A percentile compares a stretch with the other conserved stretches of the same genome.
Evolutionary conservation across 2,329 filamentous ascomycete species (phyloP).

Genomic region (Trichoderma koningiopsis): DNA sequence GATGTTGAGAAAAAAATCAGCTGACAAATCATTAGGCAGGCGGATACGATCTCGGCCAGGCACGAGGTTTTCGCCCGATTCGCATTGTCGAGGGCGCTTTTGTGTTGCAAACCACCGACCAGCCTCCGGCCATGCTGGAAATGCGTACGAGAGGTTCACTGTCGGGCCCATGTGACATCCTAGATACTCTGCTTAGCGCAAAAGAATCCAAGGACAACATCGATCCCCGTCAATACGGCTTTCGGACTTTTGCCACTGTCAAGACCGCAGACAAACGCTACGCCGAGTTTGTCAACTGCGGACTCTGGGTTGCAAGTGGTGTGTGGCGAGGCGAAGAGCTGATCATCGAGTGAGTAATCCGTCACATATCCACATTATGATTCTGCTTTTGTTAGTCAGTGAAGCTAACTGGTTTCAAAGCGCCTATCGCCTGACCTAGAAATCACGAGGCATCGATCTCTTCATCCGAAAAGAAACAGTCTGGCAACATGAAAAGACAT

Average conservation of each 20-base stretch:
- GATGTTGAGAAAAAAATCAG: neutral
- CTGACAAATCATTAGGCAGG: constrained; percentile 40
- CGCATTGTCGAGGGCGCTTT: constrained; percentile 53
- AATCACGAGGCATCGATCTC: neutral
- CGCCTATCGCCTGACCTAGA: constrained; percentile 29
- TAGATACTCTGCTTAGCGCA: constrained; percentile 45
- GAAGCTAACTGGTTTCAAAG: constrained; percentile 22
- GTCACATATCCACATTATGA: constrained; percentile 6
- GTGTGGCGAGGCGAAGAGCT: constrained; percentile 50
- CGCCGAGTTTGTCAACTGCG: constrained; percentile 51
- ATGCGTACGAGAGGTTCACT: constrained; percentile 52
- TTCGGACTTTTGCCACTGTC: constrained; percentile 53
- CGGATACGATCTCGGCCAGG: constrained; percentile 47
- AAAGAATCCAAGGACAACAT: constrained; percentile 42
- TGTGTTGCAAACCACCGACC: constrained; percentile 51
- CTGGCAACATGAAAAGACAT: neutral
- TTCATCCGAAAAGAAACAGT: neutral
- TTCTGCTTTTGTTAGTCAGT: neutral
- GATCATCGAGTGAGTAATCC: constrained; percentile 47
- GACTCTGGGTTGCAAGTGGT: constrained; percentile 53
- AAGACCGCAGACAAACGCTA: constrained; percentile 54
- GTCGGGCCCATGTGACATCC: constrained; percentile 49
- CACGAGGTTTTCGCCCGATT: constrained; percentile 45
- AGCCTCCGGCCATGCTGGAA: constrained; percentile 49
- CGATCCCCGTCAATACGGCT: constrained; percentile 49